Conservation (phyloP, 768 basidiomycete species). For the Russula vinacea region DNA sequence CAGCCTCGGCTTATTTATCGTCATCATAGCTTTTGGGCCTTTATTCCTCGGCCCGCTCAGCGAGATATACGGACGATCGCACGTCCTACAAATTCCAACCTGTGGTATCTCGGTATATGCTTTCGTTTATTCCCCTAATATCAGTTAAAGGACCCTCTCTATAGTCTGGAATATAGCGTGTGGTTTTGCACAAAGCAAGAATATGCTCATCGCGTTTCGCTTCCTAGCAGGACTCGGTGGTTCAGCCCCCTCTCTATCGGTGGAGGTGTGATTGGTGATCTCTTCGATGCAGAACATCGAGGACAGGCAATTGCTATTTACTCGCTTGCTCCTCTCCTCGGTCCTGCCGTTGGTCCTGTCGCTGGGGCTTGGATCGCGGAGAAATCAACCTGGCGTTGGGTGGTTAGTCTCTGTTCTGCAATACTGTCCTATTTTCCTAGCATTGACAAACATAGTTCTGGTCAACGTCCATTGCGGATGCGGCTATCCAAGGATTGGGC, state of each 20-base stretch:
- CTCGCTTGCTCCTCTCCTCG: conserved; percentile 42
- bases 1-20: background rate
- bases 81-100: conserved; percentile 62
- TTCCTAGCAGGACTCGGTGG: conserved; percentile 71
- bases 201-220: conserved; percentile 62
- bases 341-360: conserved; percentile 63
- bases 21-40: conserved; percentile 49
- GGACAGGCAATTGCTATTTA: conserved; percentile 64
- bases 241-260: conserved; percentile 65
- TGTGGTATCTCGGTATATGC: conserved; percentile 57
- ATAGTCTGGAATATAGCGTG: conserved; percentile 55
- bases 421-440: background rate
- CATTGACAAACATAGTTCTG: conserved; percentile 49
- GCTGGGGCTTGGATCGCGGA: conserved; percentile 66
- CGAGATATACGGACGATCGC: conserved; percentile 67
- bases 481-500: conserved; percentile 51
- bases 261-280: conserved; percentile 52
- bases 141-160: background rate
- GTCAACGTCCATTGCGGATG: conserved; percentile 61
- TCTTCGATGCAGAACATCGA: conserved; percentile 60
- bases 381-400: conserved; percentile 65
- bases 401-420: conserved; percentile 41
- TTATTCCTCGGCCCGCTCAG: conserved; percentile 56
- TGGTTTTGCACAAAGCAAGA: conserved; percentile 57
- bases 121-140: background rate